These are phyloP conservation scores for Yarrowia osloensis DNA, from an alignment of 805 yeast genomes.

Conservation along the genomic window DNA sequence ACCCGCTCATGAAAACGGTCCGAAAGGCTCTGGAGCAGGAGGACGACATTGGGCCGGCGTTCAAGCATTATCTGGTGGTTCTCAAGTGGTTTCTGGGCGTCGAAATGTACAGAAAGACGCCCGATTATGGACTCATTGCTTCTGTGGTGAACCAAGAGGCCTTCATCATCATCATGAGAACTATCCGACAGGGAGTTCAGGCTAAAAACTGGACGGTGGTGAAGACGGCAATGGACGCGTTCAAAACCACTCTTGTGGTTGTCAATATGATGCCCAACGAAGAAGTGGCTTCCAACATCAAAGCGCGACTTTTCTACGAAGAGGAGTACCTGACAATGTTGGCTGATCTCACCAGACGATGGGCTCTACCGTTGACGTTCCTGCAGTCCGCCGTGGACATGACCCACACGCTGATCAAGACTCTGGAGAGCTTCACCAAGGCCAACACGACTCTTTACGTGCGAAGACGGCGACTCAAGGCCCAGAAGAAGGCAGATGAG, in stretches of 20 bases:
- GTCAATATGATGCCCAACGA: constrained; percentile 50
- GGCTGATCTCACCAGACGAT: constrained; percentile 60
- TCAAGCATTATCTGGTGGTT: constrained; percentile 56
- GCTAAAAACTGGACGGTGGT: constrained; percentile 56
- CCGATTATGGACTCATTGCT: constrained; percentile 43
- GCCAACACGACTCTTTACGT: constrained; percentile 56
- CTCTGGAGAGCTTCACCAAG: constrained; percentile 65
- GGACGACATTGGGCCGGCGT: constrained; percentile 35
- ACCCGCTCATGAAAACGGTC: constrained; percentile 53
- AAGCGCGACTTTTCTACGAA: constrained; percentile 69
- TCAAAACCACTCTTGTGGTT: constrained; percentile 59
- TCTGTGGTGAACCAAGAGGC: constrained; percentile 60
- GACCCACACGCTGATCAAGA: constrained; percentile 63
- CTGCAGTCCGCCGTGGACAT: constrained; percentile 63
- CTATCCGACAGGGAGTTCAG: constrained; percentile 45
- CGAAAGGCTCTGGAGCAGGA: constrained; percentile 52
- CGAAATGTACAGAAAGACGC: constrained; percentile 44
- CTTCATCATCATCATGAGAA: constrained; percentile 54
- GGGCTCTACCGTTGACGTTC: constrained; percentile 63
- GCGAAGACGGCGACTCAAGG: constrained; percentile 48
- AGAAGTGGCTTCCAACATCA: constrained; percentile 58
- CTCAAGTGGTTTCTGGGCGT: constrained; percentile 76
- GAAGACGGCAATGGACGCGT: constrained; percentile 69
- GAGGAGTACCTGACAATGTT: constrained; percentile 59
- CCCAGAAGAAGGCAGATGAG: constrained; percentile 36